phyloP scores from a whole-genome alignment of 2,329 filamentous ascomycete genomes.

The Beauveria rudraprayagi region DNA sequence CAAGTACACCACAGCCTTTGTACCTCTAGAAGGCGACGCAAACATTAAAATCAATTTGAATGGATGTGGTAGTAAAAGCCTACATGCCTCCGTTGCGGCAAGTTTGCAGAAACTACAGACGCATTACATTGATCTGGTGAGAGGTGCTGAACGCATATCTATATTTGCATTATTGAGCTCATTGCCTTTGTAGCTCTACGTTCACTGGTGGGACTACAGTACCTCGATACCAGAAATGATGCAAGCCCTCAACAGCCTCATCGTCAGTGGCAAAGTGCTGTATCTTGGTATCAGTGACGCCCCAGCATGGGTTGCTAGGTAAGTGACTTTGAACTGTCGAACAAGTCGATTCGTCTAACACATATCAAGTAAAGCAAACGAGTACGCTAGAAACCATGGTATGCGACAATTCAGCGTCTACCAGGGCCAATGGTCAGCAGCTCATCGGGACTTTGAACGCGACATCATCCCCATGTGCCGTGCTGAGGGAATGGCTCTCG shows the following conservation, averaged over 20 bases:
- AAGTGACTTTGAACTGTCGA: background rate
- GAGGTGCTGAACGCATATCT: slow-evolving; percentile 6
- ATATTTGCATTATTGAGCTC: background rate
- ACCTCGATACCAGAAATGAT: slow-evolving; percentile 48
- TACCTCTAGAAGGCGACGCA: slow-evolving; percentile 23
- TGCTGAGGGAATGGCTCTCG: slow-evolving; percentile 41
- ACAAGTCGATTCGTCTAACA: slow-evolving; percentile 11
- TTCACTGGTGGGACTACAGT: slow-evolving; percentile 63
- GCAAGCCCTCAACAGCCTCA: slow-evolving; percentile 56
- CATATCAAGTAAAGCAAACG: slow-evolving; percentile 46
- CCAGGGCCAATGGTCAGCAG: slow-evolving; percentile 34
- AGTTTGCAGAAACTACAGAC: slow-evolving; percentile 56
- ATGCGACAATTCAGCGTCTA: slow-evolving; percentile 57
- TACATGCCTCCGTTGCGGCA: slow-evolving; percentile 46
- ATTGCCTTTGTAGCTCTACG: slow-evolving; percentile 46
- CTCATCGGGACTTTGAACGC: slow-evolving; percentile 31
- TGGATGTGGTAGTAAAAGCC: slow-evolving; percentile 55
- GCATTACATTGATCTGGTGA: slow-evolving; percentile 58
- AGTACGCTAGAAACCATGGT: slow-evolving; percentile 63
- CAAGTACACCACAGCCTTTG: slow-evolving; percentile 57
- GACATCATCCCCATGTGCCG: slow-evolving; percentile 38
- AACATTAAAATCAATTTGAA: slow-evolving; percentile 43
- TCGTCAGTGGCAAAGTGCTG: slow-evolving; percentile 50
- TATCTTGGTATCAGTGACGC: slow-evolving; percentile 62
- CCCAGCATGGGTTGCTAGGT: slow-evolving; percentile 59